These are phyloP conservation scores for Psilocybe azurescens DNA, from an alignment of 768 basidiomycete species.

Conservation along the genomic window DNA sequence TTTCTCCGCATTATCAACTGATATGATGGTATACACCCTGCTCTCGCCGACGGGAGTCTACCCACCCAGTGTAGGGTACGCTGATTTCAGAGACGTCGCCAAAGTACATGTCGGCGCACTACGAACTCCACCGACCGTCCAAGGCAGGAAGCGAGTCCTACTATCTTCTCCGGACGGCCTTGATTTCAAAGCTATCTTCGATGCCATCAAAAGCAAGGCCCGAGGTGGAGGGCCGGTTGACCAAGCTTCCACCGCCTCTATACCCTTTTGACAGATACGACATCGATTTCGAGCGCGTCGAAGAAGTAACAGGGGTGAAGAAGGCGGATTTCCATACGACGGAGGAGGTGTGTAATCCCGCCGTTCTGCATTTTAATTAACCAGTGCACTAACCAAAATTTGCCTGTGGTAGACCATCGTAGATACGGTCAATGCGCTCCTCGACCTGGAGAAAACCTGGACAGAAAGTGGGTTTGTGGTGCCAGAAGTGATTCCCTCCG, in stretches of 20 bases:
- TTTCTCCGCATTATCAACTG: constrained; percentile 30
- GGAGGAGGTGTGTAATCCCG: constrained; percentile 23
- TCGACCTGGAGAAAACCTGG: constrained; percentile 31
- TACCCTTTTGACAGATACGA: constrained; percentile 27
- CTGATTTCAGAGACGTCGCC: constrained; percentile 43
- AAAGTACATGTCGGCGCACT: constrained; percentile 39
- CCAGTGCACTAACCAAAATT: background rate
- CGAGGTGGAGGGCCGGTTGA: constrained; percentile 33
- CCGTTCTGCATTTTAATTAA: background rate
- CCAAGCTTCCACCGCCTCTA: constrained; percentile 19
- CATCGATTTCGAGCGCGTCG: constrained; percentile 33
- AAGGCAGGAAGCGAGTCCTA: constrained; percentile 38
- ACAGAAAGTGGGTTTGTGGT: constrained; percentile 19
- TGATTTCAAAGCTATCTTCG: constrained; percentile 22
- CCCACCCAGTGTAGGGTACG: constrained; percentile 28
- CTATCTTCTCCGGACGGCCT: constrained; percentile 34
- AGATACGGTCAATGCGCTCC: constrained; percentile 33
- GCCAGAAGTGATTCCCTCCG: too few relatives aligned
- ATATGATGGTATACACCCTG: constrained; percentile 34
- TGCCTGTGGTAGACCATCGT: constrained; percentile 31
- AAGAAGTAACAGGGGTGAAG: constrained; percentile 37
- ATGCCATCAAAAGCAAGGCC: constrained; percentile 35
- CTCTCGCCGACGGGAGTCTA: constrained; percentile 31
- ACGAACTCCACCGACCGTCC: constrained; percentile 27
- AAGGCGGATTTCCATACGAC: constrained; percentile 34